Evolutionary conservation across 306 rosid species (phyloP).

Genomic region (Gastrolobium bilobum): DNA sequence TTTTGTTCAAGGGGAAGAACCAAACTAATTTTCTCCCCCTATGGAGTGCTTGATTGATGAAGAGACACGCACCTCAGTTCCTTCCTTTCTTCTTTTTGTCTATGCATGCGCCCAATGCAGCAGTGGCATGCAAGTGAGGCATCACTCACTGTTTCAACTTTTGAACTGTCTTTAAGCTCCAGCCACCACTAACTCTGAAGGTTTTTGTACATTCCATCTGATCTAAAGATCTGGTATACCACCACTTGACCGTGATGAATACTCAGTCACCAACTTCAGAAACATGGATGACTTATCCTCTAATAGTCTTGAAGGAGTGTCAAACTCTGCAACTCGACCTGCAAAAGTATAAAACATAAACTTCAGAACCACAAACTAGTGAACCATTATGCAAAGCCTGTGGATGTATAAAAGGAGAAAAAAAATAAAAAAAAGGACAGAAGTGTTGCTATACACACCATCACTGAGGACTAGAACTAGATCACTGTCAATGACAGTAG

Average conservation of each 20-base stretch:
- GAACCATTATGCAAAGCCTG: conserved; percentile 28
- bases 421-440: neutral
- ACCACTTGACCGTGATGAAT: conserved; percentile 88
- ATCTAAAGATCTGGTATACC: conserved; percentile 78
- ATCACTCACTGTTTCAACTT: conserved; percentile 45
- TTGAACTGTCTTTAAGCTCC: conserved; percentile 49
- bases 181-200: conserved; percentile 46
- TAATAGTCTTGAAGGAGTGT: conserved; percentile 77
- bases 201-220: conserved; percentile 51
- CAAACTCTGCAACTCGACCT: conserved; percentile 93
- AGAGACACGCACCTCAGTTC: conserved; percentile 45
- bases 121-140: conserved; percentile 55
- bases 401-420: neutral
- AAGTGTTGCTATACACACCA: conserved; percentile 60
- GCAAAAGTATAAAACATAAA: conserved; percentile 30
- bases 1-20: conserved; percentile 53
- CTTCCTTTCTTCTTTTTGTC: conserved; percentile 19
- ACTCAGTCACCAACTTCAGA: conserved; percentile 89
- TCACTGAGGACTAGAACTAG: conserved; percentile 94
- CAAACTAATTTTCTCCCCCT: conserved; percentile 45
- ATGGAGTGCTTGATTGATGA: conserved; percentile 46
- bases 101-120: conserved; percentile 55
- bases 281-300: conserved; percentile 98
- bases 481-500: conserved; percentile 97
- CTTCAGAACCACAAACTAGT: conserved; percentile 9